Base-by-base conservation (phyloP, 352 stramenopile genomes). In the Pythium guiyangense region DNA sequence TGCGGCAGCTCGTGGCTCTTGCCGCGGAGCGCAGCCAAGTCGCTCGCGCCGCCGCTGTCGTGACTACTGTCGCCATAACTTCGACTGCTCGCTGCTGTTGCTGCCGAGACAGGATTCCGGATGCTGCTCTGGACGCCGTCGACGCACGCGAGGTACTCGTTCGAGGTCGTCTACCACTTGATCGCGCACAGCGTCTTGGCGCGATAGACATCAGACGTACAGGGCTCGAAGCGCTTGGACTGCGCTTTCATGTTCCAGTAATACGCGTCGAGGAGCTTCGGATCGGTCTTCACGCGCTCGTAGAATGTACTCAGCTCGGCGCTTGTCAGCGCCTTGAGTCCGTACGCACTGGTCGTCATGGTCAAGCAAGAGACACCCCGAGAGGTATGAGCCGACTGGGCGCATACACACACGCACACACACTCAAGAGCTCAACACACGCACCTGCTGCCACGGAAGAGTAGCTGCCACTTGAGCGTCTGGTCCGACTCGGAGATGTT, bases 221-320 rank as follows among this genome's bases (percentile, higher is more conserved):
- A 95, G 6, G 67, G 75, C 26, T 55, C 20, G 35, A 73, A 55
- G 15, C 73, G 73, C 40, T 64, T 63, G 11, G 81, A 89, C 55
- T 76, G 69, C 15, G 79, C 85, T 59, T 87, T 85, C 71, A 86
- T 92, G 67, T 94, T 88, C 63, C 66, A 84, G 58, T 88, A 88
- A 70, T 94, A 94, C 20, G 64, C 52, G 27, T 84, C 70, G 35
- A 92, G 59, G 12, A 94, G 71, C 12, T 60, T 67, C 4, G 57
- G 29, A 45, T 92, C 81, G 35, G 63, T 54, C 50, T 78, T 63
- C 55, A 74, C 74, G 39, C 77, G 77, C 34, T 74, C 55, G 22
- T 80, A 66, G 39, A 92, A 78, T 18, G 63, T 53, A 20, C 61
- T 55, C 2, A 94, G 59, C 14, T 80, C 58, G 4, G 49, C 46